Evolutionary conservation across 2,329 filamentous ascomycete species (phyloP).

Genomic region (Penicillium sp.): DNA sequence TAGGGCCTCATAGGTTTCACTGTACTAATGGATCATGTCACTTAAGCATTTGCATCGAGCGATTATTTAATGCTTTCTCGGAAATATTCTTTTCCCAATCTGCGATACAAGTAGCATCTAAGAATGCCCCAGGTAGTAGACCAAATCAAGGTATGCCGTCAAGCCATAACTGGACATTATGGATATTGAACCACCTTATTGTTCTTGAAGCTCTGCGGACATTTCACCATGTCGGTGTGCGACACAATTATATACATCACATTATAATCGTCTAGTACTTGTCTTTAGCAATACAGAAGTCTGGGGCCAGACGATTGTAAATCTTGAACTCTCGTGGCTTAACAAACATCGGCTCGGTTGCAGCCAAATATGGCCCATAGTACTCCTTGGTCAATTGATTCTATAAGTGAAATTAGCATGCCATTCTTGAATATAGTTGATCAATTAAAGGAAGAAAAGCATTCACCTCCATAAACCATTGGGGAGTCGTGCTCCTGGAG

Average conservation of each 20-base stretch:
- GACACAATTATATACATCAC: no score
- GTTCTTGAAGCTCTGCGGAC: no score
- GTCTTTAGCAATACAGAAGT: conserved; percentile 10
- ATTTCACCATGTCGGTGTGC: no score
- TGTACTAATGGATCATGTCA: not conserved
- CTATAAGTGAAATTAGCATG: conserved; percentile 12
- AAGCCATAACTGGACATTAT: not conserved
- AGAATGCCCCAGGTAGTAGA: not conserved
- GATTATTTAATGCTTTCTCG: not conserved
- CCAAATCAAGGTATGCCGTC: not conserved
- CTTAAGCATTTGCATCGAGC: not conserved
- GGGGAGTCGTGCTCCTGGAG: conserved; percentile 23
- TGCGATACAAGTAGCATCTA: not conserved
- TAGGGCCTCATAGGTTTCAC: not conserved
- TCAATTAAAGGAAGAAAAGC: not conserved
- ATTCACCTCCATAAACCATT: conserved; percentile 32
- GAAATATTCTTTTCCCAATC: not conserved
- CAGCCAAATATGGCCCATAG: conserved; percentile 42
- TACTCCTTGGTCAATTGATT: conserved; percentile 43
- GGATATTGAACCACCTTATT: not conserved
- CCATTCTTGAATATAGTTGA: not conserved
- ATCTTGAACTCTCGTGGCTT: conserved; percentile 40
- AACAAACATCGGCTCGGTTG: conserved; percentile 42
- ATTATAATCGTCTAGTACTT: not conserved
- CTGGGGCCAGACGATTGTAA: conserved; percentile 26